phyloP scores from a whole-genome alignment of 2,329 filamentous ascomycete species.

The Fusarium udum region DNA sequence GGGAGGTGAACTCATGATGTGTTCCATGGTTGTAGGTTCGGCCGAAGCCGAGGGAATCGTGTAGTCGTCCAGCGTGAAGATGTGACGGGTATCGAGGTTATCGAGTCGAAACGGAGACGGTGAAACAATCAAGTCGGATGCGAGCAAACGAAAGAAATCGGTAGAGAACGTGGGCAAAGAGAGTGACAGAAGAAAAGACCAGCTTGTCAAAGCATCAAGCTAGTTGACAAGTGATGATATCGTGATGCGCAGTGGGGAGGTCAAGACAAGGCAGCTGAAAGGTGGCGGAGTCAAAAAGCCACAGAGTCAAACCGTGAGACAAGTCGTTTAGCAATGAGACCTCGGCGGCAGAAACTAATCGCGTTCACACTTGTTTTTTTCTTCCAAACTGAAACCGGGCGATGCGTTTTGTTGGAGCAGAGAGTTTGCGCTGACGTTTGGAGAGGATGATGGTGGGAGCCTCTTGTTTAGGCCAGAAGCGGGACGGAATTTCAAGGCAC shows the following conservation, averaged over 20 bases:
- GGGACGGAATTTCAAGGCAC: slow-evolving; percentile 47
- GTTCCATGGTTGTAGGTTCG: slow-evolving; percentile 57
- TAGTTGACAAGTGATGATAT: slow-evolving; percentile 28
- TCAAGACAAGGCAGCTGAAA: slow-evolving; percentile 8
- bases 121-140: not conserved
- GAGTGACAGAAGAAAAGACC: slow-evolving; percentile 18
- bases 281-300: slow-evolving; percentile 31
- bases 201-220: slow-evolving; percentile 43
- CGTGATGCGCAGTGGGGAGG: slow-evolving; percentile 7
- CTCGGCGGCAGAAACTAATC: not conserved
- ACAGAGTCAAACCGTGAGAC: slow-evolving; percentile 32
- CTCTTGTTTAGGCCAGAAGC: slow-evolving; percentile 12
- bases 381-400: not conserved
- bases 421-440: slow-evolving; percentile 35
- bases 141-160: slow-evolving; percentile 27
- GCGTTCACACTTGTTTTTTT: not conserved
- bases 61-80: slow-evolving; percentile 57
- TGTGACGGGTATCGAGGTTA: not conserved
- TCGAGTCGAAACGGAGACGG: not conserved
- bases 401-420: slow-evolving; percentile 14
- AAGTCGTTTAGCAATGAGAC: not conserved
- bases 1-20: slow-evolving; percentile 35
- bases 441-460: slow-evolving; percentile 29
- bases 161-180: slow-evolving; percentile 38
- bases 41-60: slow-evolving; percentile 39